phyloP scores from a whole-genome alignment of 1,284 basidiomycete species.

The Microbotryum saponariae region DNA sequence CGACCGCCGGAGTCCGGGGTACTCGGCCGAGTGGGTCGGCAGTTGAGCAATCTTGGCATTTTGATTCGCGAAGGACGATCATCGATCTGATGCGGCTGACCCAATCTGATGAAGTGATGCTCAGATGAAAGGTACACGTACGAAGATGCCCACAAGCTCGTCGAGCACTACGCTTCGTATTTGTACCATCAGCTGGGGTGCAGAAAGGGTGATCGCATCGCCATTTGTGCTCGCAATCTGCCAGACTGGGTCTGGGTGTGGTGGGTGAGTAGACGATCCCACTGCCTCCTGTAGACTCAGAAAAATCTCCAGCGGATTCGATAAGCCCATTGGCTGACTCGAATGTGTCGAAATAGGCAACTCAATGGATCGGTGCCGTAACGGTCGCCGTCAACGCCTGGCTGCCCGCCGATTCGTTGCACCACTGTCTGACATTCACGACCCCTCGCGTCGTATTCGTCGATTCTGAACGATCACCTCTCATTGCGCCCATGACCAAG shows the following conservation, averaged over 20 bases:
- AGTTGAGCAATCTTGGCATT: too few relatives aligned
- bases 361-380: conserved; percentile 38
- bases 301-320: too few relatives aligned
- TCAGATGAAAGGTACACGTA: conserved; percentile 49
- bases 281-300: too few relatives aligned
- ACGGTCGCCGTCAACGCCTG: conserved; percentile 47
- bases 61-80: too few relatives aligned
- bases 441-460: conserved; percentile 51
- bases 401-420: conserved; percentile 42
- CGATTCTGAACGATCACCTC: conserved; percentile 49
- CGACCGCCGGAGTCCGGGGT: too few relatives aligned
- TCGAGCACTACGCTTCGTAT: conserved; percentile 48
- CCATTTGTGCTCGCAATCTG: conserved; percentile 55
- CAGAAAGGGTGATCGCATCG: conserved; percentile 54
- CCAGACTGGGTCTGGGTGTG: conserved; percentile 37
- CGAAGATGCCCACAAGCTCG: conserved; percentile 45
- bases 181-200: conserved; percentile 46
- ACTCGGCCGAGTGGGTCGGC: too few relatives aligned
- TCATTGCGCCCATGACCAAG: conserved; percentile 13
- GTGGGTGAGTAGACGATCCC: too few relatives aligned
- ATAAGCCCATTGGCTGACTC: too few relatives aligned
- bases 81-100: too few relatives aligned
- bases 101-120: too few relatives aligned
- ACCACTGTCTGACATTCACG: conserved; percentile 51
- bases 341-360: conserved; percentile 49